Conservation (phyloP, 179 eudicot genomes). For the Vitellaria paradoxa region DNA sequence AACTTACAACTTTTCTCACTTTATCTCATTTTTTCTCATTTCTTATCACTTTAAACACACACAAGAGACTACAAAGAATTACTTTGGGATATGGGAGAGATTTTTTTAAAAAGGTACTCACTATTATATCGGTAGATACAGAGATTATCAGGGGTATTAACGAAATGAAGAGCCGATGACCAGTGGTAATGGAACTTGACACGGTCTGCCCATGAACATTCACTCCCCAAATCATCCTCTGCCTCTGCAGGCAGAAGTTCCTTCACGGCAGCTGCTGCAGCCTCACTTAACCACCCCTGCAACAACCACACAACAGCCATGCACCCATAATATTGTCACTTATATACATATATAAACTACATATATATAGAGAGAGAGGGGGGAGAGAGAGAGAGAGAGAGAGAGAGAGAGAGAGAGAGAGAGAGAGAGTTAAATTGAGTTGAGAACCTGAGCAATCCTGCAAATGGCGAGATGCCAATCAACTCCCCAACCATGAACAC, state of each 20-base stretch:
- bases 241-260: conserved; percentile 52
- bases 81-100: too few species aligned
- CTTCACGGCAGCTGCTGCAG: conserved; percentile 63
- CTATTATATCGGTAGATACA: conserved; percentile 69
- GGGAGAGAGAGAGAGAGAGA: conserved; percentile 4
- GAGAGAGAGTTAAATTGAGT: neutral
- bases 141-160: conserved; percentile 68
- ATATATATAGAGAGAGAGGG: too few species aligned
- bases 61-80: too few species aligned
- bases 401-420: neutral
- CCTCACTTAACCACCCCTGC: conserved; percentile 56
- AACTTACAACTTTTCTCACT: too few species aligned
- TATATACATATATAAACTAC: too few species aligned
- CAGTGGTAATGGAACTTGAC: conserved; percentile 69
- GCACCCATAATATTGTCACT: too few species aligned
- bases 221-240: conserved; percentile 45
- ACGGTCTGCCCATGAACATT: conserved; percentile 80
- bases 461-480: conserved; percentile 67
- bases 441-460: conserved; percentile 66
- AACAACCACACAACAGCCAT: neutral
- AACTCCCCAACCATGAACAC: conserved; percentile 57
- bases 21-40: too few species aligned
- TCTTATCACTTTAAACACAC: too few species aligned
- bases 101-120: conserved; percentile 22
- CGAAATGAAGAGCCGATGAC: conserved; percentile 83